Percentiles rank a stretch among this genome's conserved stretches.
Conservation (phyloP, 2,329 filamentous ascomycete genomes). For the Akanthomyces lecanii region DNA sequence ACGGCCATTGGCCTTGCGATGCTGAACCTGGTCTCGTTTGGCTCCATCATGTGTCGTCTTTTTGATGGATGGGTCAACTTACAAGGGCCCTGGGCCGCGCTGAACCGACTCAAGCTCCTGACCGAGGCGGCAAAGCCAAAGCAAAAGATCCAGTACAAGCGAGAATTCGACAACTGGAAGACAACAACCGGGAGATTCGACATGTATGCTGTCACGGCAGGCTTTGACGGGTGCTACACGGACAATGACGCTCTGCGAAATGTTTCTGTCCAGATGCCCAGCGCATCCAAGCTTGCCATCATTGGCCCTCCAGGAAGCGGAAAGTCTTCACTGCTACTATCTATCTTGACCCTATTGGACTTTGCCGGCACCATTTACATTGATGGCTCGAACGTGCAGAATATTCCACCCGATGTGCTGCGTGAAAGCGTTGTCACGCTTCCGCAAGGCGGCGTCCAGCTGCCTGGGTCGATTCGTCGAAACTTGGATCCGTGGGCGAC, state of each 20-base stretch:
- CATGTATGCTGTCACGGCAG: neutral
- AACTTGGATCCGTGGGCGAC: slow-evolving; percentile 20
- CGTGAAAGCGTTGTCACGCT: slow-evolving; percentile 21
- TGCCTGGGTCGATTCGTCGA: slow-evolving; percentile 19
- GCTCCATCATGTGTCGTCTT: slow-evolving; percentile 22
- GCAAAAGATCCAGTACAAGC: neutral
- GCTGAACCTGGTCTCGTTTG: slow-evolving; percentile 24
- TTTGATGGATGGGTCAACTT: slow-evolving; percentile 25
- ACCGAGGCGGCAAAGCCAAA: neutral
- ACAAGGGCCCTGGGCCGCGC: neutral
- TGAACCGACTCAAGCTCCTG: neutral
- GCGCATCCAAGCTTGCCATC: slow-evolving; percentile 28
- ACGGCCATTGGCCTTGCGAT: slow-evolving; percentile 11
- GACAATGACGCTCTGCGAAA: slow-evolving; percentile 22
- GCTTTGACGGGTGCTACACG: neutral
- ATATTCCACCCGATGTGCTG: slow-evolving; percentile 19
- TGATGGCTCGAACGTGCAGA: slow-evolving; percentile 19
- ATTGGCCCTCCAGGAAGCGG: slow-evolving; percentile 32
- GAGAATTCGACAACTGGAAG: neutral
- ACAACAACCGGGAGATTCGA: neutral
- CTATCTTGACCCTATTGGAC: slow-evolving; percentile 19
- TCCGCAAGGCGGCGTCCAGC: slow-evolving; percentile 20
- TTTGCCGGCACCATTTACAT: slow-evolving; percentile 18
- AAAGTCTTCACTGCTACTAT: slow-evolving; percentile 23
- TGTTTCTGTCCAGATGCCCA: slow-evolving; percentile 27